Evolutionary conservation across 495 filamentous ascomycete species (phyloP), one percentile per base, ranked within the genome.

Genomic region (Talaromyces wortmannii): DNA sequence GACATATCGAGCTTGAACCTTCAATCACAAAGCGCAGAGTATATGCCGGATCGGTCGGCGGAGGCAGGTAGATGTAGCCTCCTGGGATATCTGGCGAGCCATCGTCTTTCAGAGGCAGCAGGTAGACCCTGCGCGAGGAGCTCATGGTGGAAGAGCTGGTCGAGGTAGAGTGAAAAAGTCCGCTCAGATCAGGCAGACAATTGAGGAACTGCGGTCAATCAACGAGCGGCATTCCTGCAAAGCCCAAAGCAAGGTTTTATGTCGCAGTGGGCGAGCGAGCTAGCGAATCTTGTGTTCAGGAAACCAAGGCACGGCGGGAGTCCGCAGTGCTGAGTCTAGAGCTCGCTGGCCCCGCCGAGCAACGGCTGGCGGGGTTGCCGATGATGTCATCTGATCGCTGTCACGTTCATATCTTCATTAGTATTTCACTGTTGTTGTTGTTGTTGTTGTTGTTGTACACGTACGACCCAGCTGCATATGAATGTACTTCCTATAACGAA

Each of bases 1-100:
- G 81, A 71, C 91, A 96, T 74, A 97, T 95, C 42, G 94, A 95
- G 69, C 91, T 96, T 45, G 90, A 91, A 50, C 95, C 95, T 69
- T 97, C 91, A 63, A 99, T 95, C 44, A 89, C 83, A 68, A 99
- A 97, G 29, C 95, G 85, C 45, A 99, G 78, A 47, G 81, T 78
- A 62, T 97, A 87, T 15, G 87, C 80, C 11, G 83, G 83, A 49
- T 80, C 71, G 2, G 79, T 76, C 46, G 86, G 88, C 29, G 95
- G 84, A 1, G 90, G 86, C 3, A 99, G 76, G 68, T 96, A 95
- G 59, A 97, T 90, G 73, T 95, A 97, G 46, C 85, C 87, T 56
- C 90, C 91, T 3, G 88, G 76, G 40, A 99, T 84, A 73, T 94
- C 88, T 40, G 95, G 95, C 57, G 91, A 86, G 61, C 95, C 95